A percentile compares a stretch with the other conserved stretches of the same genome.
phyloP scores from a whole-genome alignment of 352 stramenopile species.

The Elongisporangium undulatum region DNA sequence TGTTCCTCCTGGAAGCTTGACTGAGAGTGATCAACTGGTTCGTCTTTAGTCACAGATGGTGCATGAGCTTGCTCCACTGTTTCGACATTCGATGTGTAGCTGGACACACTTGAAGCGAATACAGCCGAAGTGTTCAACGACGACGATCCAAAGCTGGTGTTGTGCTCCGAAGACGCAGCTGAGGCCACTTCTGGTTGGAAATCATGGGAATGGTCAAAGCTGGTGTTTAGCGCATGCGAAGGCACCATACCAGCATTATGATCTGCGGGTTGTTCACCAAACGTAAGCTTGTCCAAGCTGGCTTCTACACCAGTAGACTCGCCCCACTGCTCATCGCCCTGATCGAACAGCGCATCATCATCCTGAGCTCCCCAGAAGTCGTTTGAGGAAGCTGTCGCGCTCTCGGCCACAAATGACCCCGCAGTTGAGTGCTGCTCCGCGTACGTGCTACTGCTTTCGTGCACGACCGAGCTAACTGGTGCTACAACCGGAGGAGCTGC shows the following conservation, averaged over 20 bases:
- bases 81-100: not conserved
- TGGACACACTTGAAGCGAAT: not conserved
- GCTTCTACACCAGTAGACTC: conserved; percentile 15
- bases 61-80: not conserved
- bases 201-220: not conserved
- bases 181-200: not conserved
- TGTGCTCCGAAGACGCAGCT: not conserved
- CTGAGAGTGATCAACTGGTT: not conserved
- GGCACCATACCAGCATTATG: conserved; percentile 3
- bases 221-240: conserved; percentile 1
- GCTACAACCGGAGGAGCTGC: not conserved
- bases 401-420: not conserved
- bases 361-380: conserved; percentile 65
- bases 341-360: conserved; percentile 54
- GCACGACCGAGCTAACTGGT: not conserved
- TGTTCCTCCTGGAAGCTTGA: not conserved
- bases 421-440: conserved; percentile 5
- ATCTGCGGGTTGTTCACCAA: conserved; percentile 18
- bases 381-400: conserved; percentile 7
- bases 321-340: conserved; percentile 34
- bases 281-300: conserved; percentile 7
- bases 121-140: not conserved
- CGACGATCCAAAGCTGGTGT: not conserved
- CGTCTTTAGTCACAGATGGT: not conserved
- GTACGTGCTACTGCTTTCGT: not conserved